Evolutionary conservation across 2,329 filamentous ascomycete genomes (phyloP), one percentile per base, ranked within the genome.

Genomic region (Decorospora gaudefroyi): DNA sequence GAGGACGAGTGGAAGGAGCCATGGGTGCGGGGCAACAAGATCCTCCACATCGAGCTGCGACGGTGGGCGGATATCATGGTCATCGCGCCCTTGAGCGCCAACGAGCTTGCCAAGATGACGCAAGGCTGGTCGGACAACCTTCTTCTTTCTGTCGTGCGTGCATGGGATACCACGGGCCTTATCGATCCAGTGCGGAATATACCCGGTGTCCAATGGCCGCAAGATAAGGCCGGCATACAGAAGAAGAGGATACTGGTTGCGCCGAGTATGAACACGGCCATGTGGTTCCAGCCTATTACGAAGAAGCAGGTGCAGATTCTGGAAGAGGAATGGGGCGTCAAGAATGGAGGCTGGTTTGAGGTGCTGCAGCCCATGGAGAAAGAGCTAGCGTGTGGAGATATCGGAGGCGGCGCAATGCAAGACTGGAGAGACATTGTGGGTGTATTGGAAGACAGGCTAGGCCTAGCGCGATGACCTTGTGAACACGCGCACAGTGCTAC

Each of bases 241-340:
- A 82, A 78, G 67, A 69, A 68, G 51, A 80, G 77, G 52, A 89
- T 95, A 23, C 61, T 93, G 1, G 86, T 92, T 0, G 87, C 87
- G 2, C 85, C 86, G 1, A 84, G 87, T 19, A 95, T 96, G 89
- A 96, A 96, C 68, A 90, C 83, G 16, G 84, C 85, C 3, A 96
- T 96, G 91, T 95, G 88, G 86, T 76, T 78, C 42, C 90, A 96
- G 65, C 91, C 90, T 2, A 75, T 95, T 31, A 96, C 91, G 1
- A 77, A 72, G 35, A 82, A 80, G 51, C 89, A 96, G 53, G 71
- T 96, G 25, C 73, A 73, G 27, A 74, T 87, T 0, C 73, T 96
- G 32, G 79, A 85, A 51, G 79, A 86, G 33, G 87, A 90, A 45
- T 96, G 90, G 90, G 85, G 84, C 4, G 57, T 63, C 6, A 54